Evolutionary conservation across 2,329 filamentous ascomycete species (phyloP).

Genomic region (Cryphonectria parasitica): DNA sequence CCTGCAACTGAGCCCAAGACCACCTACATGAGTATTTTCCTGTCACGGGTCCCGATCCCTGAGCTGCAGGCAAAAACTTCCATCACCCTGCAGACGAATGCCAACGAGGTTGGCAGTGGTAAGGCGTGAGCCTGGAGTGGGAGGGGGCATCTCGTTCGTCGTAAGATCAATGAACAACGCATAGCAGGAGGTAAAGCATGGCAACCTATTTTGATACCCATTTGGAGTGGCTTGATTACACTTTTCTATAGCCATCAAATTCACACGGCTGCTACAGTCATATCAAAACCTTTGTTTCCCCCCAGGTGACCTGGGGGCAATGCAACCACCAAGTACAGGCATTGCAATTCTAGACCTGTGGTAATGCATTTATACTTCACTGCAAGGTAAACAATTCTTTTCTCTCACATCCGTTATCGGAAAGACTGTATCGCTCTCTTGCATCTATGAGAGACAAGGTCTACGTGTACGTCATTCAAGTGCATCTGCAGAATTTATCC

Average conservation of each 20-base stretch:
- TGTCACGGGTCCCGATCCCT: constrained; percentile 58
- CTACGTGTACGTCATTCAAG: not conserved
- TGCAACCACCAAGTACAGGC: too few species aligned
- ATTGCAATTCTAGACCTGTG: not conserved
- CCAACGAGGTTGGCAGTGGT: constrained; percentile 33
- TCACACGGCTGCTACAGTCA: not conserved
- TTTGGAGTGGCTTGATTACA: not conserved
- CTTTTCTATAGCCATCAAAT: not conserved
- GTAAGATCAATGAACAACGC: not conserved
- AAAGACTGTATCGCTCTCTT: not conserved
- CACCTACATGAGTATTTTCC: constrained; percentile 60
- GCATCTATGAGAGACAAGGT: not conserved
- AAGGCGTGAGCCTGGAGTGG: not conserved
- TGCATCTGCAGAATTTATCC: not conserved
- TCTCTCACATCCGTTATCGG: not conserved
- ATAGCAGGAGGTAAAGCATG: not conserved
- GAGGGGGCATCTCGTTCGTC: not conserved
- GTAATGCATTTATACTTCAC: not conserved
- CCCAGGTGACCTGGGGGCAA: too few species aligned
- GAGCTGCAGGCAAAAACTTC: constrained; percentile 56
- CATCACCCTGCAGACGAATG: constrained; percentile 52
- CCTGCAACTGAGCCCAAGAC: constrained; percentile 52
- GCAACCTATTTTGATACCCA: constrained; percentile 2
- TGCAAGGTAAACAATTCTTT: not conserved
- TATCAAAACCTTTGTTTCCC: not conserved